Conservation (phyloP, 1,284 basidiomycete genomes). For the Puccinia hordei region DNA sequence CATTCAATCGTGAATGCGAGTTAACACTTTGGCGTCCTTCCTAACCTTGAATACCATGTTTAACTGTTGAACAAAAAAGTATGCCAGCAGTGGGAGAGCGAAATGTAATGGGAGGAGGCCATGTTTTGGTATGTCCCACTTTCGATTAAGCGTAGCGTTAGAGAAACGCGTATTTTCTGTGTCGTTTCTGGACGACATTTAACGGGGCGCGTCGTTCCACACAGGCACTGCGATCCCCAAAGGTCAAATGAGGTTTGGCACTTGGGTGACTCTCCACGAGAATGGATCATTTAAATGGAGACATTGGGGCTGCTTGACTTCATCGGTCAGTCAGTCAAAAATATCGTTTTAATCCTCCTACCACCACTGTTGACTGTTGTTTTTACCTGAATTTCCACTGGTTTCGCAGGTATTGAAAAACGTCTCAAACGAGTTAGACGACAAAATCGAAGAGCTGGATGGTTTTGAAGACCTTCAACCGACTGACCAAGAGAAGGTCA, state of each 20-base stretch:
- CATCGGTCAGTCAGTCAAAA: background rate
- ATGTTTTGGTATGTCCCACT: slow-evolving; percentile 22
- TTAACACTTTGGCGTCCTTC: background rate
- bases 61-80: slow-evolving; percentile 17
- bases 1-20: background rate
- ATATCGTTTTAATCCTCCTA: no score
- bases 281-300: slow-evolving; percentile 45
- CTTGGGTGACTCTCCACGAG: slow-evolving; percentile 37
- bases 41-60: no score
- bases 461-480: slow-evolving; percentile 44
- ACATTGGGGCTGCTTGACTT: slow-evolving; percentile 45
- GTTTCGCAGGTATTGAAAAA: slow-evolving; percentile 25
- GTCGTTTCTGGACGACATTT: background rate
- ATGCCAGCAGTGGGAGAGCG: slow-evolving; percentile 20
- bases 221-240: slow-evolving; percentile 37
- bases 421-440: slow-evolving; percentile 18
- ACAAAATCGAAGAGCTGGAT: slow-evolving; percentile 38
- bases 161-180: background rate
- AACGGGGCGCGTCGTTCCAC: background rate
- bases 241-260: slow-evolving; percentile 37
- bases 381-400: background rate
- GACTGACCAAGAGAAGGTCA: slow-evolving; percentile 37
- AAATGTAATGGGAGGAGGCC: slow-evolving; percentile 44
- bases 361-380: background rate
- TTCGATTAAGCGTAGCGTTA: background rate